Evolutionary conservation across 164 flowering plant genomes (phyloP), one percentile per base, ranked within the genome.

Genomic region (Kingdonia uniflora): DNA sequence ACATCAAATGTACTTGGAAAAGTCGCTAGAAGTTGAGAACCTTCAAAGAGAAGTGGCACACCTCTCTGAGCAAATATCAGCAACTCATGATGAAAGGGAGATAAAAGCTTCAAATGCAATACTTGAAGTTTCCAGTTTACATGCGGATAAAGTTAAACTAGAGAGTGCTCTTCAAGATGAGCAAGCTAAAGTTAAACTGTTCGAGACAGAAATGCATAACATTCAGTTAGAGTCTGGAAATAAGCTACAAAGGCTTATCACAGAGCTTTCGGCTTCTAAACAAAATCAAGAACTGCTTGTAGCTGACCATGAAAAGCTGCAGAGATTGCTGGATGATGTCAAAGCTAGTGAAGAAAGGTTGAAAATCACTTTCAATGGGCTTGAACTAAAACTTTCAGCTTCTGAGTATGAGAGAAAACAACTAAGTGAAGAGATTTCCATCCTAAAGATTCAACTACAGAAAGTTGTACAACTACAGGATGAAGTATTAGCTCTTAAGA

Each of bases 381-480:
- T 79, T 42, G 88, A 86, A 56, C 54, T 71, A 23, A 76, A 78
- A 68, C 80, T 84, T 58, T 71, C 79, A 48, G 71, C 76, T 54
- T 71, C 76, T 14, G 86, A 82, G 29, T 72, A 74, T 65, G 84
- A 78, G 68, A 59, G 69, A 21, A 76, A 76, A 51, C 79, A 77
- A 56, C 68, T 74, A 11, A 2, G 51, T 25, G 79, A 81, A 67
- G 82, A 86, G 65, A 59, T 56, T 17, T 54, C 65, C 12, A 52
- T 37, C 64, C 48, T 80, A 75, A 89, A 78, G 65, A 73, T 33
- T 47, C 82, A 79, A 54, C 16, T 81, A 71, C 76, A 72, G 52
- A 78, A 65, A 49, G 26, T 65, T 33, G 52, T 54, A 19, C 52
- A 38, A 20, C 73, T 76, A 55, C 71, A 75, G 57, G 80, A 74